Evolutionary conservation across 1,284 basidiomycete species (phyloP).

Genomic region (Apiotrichum gamsii): DNA sequence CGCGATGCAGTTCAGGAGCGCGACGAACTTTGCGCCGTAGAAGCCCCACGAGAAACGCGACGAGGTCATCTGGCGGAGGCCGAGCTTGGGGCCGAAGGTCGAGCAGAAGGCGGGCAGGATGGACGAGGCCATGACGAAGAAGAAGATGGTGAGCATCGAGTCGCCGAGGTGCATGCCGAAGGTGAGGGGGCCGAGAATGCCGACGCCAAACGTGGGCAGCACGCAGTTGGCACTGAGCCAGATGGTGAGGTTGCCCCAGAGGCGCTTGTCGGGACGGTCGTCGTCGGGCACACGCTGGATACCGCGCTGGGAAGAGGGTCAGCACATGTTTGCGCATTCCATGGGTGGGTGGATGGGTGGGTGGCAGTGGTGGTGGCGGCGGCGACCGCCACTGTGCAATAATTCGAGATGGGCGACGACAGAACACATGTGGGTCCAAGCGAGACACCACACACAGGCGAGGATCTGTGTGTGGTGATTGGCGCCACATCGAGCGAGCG

Average conservation of each 20-base stretch:
- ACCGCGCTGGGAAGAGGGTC: constrained; percentile 22
- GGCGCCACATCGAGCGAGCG: too few relatives aligned
- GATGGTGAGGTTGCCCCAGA: constrained; percentile 27
- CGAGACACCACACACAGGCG: too few relatives aligned
- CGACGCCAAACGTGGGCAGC: constrained; percentile 35
- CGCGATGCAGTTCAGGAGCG: constrained; percentile 36
- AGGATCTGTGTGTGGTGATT: too few relatives aligned
- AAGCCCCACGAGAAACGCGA: constrained; percentile 46
- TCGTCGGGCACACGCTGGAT: constrained; percentile 36
- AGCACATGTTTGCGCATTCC: neutral
- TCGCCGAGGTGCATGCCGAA: constrained; percentile 35
- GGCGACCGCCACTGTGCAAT: too few relatives aligned
- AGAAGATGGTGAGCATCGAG: constrained; percentile 33
- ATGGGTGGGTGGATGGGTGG: neutral
- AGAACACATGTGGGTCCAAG: too few relatives aligned
- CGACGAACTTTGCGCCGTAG: constrained; percentile 36
- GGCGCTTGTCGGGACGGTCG: constrained; percentile 23
- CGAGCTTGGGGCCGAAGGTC: constrained; percentile 38
- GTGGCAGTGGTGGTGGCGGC: neutral
- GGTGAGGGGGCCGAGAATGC: constrained; percentile 28
- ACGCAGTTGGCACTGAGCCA: constrained; percentile 36
- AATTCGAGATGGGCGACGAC: too few relatives aligned
- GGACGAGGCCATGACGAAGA: constrained; percentile 27
- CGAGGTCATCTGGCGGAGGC: constrained; percentile 47
- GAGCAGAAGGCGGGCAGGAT: constrained; percentile 31